A percentile compares a stretch with the other conserved stretches of the same genome.
These are phyloP conservation scores for Paramecium bursaria DNA, from an alignment of 73 alveolate species.

Conservation along the genomic window DNA sequence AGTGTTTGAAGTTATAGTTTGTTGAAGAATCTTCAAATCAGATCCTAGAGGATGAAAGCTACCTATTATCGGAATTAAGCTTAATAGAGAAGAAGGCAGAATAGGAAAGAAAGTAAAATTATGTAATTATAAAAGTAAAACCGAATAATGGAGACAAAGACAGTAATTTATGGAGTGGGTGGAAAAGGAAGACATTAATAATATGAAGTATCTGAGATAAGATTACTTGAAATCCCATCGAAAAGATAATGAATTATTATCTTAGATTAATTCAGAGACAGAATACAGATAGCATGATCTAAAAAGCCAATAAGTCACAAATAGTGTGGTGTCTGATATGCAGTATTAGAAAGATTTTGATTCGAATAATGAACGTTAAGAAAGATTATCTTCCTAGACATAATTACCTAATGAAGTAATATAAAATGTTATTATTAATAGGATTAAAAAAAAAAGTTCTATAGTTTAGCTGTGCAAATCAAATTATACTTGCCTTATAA, in stretches of 20 bases:
- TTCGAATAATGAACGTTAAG: not conserved
- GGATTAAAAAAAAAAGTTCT: conserved; percentile 51
- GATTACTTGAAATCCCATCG: conserved; percentile 22
- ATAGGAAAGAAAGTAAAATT: conserved; percentile 8
- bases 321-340: conserved; percentile 48
- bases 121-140: not conserved
- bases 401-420: conserved; percentile 1
- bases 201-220: conserved; percentile 44
- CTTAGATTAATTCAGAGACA: conserved; percentile 39
- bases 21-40: conserved; percentile 12
- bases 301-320: conserved; percentile 19
- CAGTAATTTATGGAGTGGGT: not conserved
- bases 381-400: not conserved
- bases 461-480: conserved; percentile 33
- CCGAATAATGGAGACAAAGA: not conserved
- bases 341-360: conserved; percentile 38
- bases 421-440: not conserved
- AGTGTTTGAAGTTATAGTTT: conserved; percentile 13
- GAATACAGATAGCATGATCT: conserved; percentile 16
- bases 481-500: conserved; percentile 48
- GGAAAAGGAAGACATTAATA: conserved; percentile 9
- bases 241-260: conserved; percentile 17
- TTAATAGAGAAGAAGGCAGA: conserved; percentile 8
- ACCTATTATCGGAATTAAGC: not conserved
- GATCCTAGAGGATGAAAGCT: conserved; percentile 14